phyloP scores from a whole-genome alignment of 2,329 filamentous ascomycete genomes.

The Diaporthe citriasiana region DNA sequence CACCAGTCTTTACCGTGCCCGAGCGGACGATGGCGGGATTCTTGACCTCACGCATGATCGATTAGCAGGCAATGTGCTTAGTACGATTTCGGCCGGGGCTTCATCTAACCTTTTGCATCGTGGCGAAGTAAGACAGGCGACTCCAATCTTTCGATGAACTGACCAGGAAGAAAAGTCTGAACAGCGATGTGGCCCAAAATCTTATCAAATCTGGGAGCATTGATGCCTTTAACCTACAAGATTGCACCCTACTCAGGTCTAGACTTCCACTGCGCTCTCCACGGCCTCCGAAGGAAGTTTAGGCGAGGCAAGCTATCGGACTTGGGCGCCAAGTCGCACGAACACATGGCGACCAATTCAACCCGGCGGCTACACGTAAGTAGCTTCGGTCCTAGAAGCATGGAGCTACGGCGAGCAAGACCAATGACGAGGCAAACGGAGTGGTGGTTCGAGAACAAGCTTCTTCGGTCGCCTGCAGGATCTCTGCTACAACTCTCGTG shows the following conservation, averaged over 20 bases:
- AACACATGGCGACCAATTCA: slow-evolving; percentile 9
- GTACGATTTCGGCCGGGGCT: neutral
- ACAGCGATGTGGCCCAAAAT: no score
- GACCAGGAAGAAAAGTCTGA: neutral
- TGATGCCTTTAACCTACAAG: neutral
- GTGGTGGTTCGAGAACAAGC: neutral
- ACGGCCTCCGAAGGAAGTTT: neutral
- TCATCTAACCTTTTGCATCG: slow-evolving; percentile 24
- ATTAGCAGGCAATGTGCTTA: slow-evolving; percentile 1
- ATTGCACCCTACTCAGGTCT: neutral
- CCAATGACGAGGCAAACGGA: slow-evolving; percentile 5
- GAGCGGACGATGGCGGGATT: neutral
- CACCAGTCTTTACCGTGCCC: neutral
- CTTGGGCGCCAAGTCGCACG: neutral
- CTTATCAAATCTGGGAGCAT: neutral
- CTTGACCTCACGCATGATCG: neutral
- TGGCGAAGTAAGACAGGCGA: neutral
- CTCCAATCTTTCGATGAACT: neutral
- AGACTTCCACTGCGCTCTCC: neutral
- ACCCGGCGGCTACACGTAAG: neutral
- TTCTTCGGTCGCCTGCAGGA: slow-evolving; percentile 23
- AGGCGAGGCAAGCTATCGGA: neutral
- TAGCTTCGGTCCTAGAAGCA: slow-evolving; percentile 8
- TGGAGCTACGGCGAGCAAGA: neutral
- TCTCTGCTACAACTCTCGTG: slow-evolving; percentile 11